A percentile compares a stretch with the other conserved stretches of the same genome.
phyloP scores from a whole-genome alignment of 768 basidiomycete species.

The Leccinum boreale region DNA sequence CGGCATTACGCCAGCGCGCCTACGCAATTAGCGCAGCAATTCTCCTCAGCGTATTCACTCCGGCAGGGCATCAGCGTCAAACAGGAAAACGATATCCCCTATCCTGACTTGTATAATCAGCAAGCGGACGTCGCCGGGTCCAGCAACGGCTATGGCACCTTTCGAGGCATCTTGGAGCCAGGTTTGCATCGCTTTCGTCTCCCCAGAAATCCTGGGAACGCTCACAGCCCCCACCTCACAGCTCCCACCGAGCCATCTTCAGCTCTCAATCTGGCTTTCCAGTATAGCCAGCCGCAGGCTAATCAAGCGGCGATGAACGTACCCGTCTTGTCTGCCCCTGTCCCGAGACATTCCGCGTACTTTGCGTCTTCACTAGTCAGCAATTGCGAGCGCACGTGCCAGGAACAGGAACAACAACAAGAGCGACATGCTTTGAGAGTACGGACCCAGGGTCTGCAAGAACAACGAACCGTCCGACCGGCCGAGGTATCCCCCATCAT shows the following conservation, averaged over 20 bases:
- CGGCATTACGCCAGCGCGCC: slow-evolving; percentile 23
- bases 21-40: slow-evolving; percentile 17
- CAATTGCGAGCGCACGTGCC: slow-evolving; percentile 36
- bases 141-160: slow-evolving; percentile 20
- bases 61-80: slow-evolving; percentile 24
- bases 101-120: slow-evolving; percentile 26
- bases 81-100: slow-evolving; percentile 27
- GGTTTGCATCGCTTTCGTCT: slow-evolving; percentile 22
- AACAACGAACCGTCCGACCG: slow-evolving; percentile 32
- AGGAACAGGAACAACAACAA: slow-evolving; percentile 37
- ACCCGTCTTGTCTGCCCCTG: slow-evolving; percentile 29
- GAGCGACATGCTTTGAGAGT: slow-evolving; percentile 30
- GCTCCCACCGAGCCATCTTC: slow-evolving; percentile 19
- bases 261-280: slow-evolving; percentile 25
- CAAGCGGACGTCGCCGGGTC: slow-evolving; percentile 22
- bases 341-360: slow-evolving; percentile 33
- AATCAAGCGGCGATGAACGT: slow-evolving; percentile 20
- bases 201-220: neutral
- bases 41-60: slow-evolving; percentile 22
- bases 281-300: slow-evolving; percentile 18
- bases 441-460: slow-evolving; percentile 31
- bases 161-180: slow-evolving; percentile 24
- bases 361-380: slow-evolving; percentile 29
- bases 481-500: slow-evolving; percentile 33
- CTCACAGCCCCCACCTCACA: slow-evolving; percentile 8